phyloP scores from a whole-genome alignment of 495 filamentous ascomycete genomes.

The Darksidea phi region DNA sequence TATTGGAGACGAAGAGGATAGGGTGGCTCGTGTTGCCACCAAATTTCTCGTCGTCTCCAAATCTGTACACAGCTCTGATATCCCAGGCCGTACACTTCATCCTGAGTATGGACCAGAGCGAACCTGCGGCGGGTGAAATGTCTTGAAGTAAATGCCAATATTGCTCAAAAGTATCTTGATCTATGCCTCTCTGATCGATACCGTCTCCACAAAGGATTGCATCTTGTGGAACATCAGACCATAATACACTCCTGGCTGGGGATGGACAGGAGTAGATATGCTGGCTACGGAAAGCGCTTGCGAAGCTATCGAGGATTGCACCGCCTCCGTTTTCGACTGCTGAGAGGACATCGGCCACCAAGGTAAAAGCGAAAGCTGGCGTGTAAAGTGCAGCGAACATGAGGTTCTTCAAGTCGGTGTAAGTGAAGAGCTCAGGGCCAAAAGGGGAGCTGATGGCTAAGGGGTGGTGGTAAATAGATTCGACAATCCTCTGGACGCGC shows the following conservation, averaged over 20 bases:
- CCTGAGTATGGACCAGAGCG: slow-evolving; percentile 57
- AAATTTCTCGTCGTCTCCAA: slow-evolving; percentile 46
- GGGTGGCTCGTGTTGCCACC: slow-evolving; percentile 53
- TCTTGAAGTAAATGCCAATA: slow-evolving; percentile 49
- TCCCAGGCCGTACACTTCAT: slow-evolving; percentile 52
- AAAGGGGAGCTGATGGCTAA: slow-evolving; percentile 46
- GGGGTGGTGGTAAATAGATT: slow-evolving; percentile 50
- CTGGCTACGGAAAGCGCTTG: slow-evolving; percentile 39
- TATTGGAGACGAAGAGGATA: slow-evolving; percentile 56
- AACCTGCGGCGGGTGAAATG: slow-evolving; percentile 55
- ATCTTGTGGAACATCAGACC: slow-evolving; percentile 45
- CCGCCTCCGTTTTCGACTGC: slow-evolving; percentile 58
- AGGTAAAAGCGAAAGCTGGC: slow-evolving; percentile 58
- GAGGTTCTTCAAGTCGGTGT: slow-evolving; percentile 35
- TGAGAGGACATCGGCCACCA: slow-evolving; percentile 54
- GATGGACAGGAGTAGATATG: slow-evolving; percentile 34
- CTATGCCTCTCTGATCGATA: slow-evolving; percentile 46
- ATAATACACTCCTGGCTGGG: not conserved
- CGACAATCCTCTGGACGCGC: slow-evolving; percentile 47
- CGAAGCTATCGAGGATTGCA: slow-evolving; percentile 43
- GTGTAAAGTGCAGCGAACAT: slow-evolving; percentile 57
- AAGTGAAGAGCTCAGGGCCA: slow-evolving; percentile 40
- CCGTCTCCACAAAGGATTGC: slow-evolving; percentile 67
- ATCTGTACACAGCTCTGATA: slow-evolving; percentile 58
- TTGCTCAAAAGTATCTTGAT: slow-evolving; percentile 47